Conservation (phyloP, 768 basidiomycete genomes). For the Infundibulicybe gibba region DNA sequence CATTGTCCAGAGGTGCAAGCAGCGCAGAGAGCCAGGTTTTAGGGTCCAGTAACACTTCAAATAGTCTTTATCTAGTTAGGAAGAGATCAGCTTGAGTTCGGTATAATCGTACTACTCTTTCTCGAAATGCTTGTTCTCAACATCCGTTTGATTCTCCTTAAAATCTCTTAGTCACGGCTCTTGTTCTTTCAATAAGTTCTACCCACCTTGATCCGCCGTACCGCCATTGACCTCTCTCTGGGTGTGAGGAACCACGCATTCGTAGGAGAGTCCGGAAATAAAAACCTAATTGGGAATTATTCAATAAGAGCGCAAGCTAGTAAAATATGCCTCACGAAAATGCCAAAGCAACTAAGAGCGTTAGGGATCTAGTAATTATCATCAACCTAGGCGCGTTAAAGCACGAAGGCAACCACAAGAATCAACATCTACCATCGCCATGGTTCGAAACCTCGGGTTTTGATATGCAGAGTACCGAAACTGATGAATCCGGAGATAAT, state of each 20-base stretch:
- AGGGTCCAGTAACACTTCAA: constrained; percentile 33
- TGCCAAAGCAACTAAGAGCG: constrained; percentile 43
- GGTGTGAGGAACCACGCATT: constrained; percentile 56
- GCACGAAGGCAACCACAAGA: neutral
- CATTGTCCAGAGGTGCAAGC: constrained; percentile 55
- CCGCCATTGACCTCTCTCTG: constrained; percentile 40
- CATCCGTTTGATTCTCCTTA: constrained; percentile 48
- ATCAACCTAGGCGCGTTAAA: constrained; percentile 44
- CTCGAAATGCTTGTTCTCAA: constrained; percentile 15
- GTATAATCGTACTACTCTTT: no score
- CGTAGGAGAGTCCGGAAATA: constrained; percentile 61
- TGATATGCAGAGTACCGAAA: constrained; percentile 63
- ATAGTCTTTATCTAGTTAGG: no score
- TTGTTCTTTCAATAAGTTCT: neutral
- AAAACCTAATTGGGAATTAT: constrained; percentile 30
- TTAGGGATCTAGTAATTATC: constrained; percentile 63
- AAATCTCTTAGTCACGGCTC: no score
- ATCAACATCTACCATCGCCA: constrained; percentile 61
- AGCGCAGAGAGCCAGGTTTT: constrained; percentile 79
- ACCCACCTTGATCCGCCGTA: no score
- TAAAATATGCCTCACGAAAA: constrained; percentile 46
- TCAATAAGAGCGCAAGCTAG: neutral
- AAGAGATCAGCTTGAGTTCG: no score
- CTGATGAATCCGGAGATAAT: constrained; percentile 68
- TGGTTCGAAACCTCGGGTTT: constrained; percentile 52